These are phyloP conservation scores for Podila verticillata DNA, from an alignment of 192 early-diverging fungal genomes.

Conservation along the genomic window DNA sequence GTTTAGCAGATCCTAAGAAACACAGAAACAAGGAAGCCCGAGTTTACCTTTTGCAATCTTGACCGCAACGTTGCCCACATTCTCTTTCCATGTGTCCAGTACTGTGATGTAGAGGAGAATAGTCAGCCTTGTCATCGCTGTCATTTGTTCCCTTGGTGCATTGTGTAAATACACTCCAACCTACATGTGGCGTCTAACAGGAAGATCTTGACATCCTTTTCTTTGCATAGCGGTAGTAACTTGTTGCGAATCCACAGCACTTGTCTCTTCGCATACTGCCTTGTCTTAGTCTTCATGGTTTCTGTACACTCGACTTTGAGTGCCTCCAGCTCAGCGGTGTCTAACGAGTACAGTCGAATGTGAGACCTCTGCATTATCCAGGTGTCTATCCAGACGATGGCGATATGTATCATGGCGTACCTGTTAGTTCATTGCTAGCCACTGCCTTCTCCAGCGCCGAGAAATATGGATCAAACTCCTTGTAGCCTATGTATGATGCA, in stretches of 20 bases:
- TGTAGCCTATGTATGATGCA: slow-evolving; percentile 89
- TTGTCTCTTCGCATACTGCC: slow-evolving; percentile 88
- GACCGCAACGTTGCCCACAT: slow-evolving; percentile 63
- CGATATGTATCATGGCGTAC: slow-evolving; percentile 3
- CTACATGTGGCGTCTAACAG: slow-evolving; percentile 77
- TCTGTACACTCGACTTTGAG: slow-evolving; percentile 70
- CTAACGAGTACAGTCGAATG: neutral
- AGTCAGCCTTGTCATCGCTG: neutral
- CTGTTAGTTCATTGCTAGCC: slow-evolving; percentile 11
- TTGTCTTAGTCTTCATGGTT: slow-evolving; percentile 87
- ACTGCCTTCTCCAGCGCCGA: slow-evolving; percentile 47
- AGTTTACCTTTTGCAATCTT: slow-evolving; percentile 59
- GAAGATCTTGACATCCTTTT: slow-evolving; percentile 58
- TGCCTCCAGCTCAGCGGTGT: slow-evolving; percentile 37
- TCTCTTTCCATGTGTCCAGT: slow-evolving; percentile 63
- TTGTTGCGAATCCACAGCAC: slow-evolving; percentile 86
- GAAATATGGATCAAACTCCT: slow-evolving; percentile 87
- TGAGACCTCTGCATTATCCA: neutral
- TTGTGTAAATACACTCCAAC: neutral
- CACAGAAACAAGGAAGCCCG: neutral
- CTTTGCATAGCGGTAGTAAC: slow-evolving; percentile 60
- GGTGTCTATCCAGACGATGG: neutral
- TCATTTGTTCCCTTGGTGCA: neutral
- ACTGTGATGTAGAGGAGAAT: slow-evolving; percentile 23
- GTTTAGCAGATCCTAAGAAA: slow-evolving; percentile 12